Base-by-base conservation (phyloP, 108 stramenopile genomes). In the Cyclotella cryptica region DNA sequence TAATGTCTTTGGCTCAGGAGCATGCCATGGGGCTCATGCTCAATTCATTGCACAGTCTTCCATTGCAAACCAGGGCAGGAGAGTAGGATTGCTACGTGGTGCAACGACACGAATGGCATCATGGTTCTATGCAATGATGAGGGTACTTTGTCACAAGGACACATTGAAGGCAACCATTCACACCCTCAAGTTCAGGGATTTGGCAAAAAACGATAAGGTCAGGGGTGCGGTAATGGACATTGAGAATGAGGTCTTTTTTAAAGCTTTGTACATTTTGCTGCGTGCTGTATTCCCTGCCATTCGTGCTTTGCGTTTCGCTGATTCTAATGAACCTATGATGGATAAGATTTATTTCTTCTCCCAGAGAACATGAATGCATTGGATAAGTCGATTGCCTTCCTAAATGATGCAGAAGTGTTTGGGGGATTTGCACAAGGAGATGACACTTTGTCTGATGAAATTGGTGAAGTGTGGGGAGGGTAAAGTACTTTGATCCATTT, bases 11-110 rank as follows among this genome's bases (percentile, higher is more conserved):
- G 49, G 69, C 9, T 71, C 29, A 5, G 54, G 69, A 22, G 29
- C 69, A 9, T 35, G 21, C 14, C 52, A 71, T 42, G 55, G 17
- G 29, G 21, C 22, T 9, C 43, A 57, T n/a, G 69, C 69, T n/a
- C 55, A 57, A 22, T 71, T 71, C 35, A 71, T 71, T 30, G 39
- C 39, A 19, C 69, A 71, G 22, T 57, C 55, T 1, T 22, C 5
- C 21, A n/a, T 57, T 21, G 12, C 8, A n/a, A 57, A 57, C 55
- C 8, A 57, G 2, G 7, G 55, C 24, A 21, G n/a, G 11, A 24
- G 1, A 5, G 21, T 57, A 12, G 19, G 21, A 12, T 12, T 57
- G 55, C 55, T 24, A 26, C 21, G 55, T 26, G 24, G 24, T 1
- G 21, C 55, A 21, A 22, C 1, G 8, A 24, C 55, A 19, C 7